These are phyloP conservation scores for Penicillium sclerotigenum DNA, from an alignment of 2,329 filamentous ascomycete genomes.

Conservation along the genomic window DNA sequence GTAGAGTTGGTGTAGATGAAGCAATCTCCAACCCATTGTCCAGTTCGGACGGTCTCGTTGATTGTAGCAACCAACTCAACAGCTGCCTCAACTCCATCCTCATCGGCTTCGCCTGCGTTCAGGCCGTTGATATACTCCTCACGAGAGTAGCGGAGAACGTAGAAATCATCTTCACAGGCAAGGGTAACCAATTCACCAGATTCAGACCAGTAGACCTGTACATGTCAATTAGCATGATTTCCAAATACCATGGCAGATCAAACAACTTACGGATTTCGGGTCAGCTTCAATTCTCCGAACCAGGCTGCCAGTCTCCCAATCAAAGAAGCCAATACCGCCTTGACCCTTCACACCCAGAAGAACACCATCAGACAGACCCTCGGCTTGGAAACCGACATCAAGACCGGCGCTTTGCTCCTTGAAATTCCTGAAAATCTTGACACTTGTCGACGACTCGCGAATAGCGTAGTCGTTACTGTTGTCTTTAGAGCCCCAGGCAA, in stretches of 20 bases:
- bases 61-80: conserved; percentile 97
- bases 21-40: conserved; percentile 97
- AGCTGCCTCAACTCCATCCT: conserved; percentile 89
- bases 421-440: conserved; percentile 98
- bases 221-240: conserved; percentile 12
- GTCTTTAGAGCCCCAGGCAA: conserved; percentile 94
- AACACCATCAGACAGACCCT: conserved; percentile 83
- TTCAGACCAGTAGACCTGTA: conserved; percentile 91
- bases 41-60: conserved; percentile 86
- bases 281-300: conserved; percentile 87
- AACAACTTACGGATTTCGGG: conserved; percentile 54
- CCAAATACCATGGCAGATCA: neutral
- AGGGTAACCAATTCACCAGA: conserved; percentile 89
- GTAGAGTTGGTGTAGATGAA: conserved; percentile 98
- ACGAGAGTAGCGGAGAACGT: conserved; percentile 85
- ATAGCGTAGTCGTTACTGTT: conserved; percentile 99
- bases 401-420: conserved; percentile 83
- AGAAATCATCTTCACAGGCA: conserved; percentile 92
- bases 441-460: conserved; percentile 85
- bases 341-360: conserved; percentile 92
- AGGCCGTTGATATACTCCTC: conserved; percentile 83
- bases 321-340: conserved; percentile 91
- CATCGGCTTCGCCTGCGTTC: conserved; percentile 77
- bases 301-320: conserved; percentile 86
- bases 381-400: conserved; percentile 92